phyloP scores from a whole-genome alignment of 495 filamentous ascomycete genomes.

The Penicillium samsonianum region DNA sequence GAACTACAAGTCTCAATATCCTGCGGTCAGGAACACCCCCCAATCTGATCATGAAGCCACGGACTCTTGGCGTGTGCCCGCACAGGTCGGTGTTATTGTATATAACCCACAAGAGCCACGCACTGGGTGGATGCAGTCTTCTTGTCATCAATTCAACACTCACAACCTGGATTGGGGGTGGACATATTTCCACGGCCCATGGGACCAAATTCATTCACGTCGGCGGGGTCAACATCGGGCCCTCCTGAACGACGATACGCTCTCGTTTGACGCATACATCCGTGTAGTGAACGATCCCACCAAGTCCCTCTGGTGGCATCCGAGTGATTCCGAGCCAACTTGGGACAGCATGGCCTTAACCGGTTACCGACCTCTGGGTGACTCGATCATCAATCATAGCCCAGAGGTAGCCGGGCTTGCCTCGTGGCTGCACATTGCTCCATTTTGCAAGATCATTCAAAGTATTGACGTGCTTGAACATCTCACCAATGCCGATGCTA shows the following conservation, averaged over 20 bases:
- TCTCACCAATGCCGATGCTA: slow-evolving; percentile 46
- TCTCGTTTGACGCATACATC: slow-evolving; percentile 65
- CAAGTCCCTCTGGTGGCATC: slow-evolving; percentile 63
- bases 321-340: slow-evolving; percentile 64
- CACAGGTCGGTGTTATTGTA: slow-evolving; percentile 62
- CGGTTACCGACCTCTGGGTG: slow-evolving; percentile 56
- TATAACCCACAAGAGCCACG: slow-evolving; percentile 69
- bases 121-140: slow-evolving; percentile 57
- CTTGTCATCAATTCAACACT: slow-evolving; percentile 60
- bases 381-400: slow-evolving; percentile 50
- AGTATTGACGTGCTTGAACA: slow-evolving; percentile 51
- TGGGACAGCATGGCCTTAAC: slow-evolving; percentile 70
- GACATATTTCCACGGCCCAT: slow-evolving; percentile 65
- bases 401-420: slow-evolving; percentile 55
- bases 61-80: slow-evolving; percentile 53
- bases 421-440: slow-evolving; percentile 59
- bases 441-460: slow-evolving; percentile 59
- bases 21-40: slow-evolving; percentile 17
- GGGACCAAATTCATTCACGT: slow-evolving; percentile 59
- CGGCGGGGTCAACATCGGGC: slow-evolving; percentile 61
- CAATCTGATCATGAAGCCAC: slow-evolving; percentile 12
- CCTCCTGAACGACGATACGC: slow-evolving; percentile 62
- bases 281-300: slow-evolving; percentile 64
- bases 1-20: slow-evolving; percentile 36
- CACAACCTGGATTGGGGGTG: slow-evolving; percentile 66